Evolutionary conservation across 352 stramenopile genomes (phyloP), one percentile per base, ranked within the genome.

Genomic region (Phytophthora brassicae): DNA sequence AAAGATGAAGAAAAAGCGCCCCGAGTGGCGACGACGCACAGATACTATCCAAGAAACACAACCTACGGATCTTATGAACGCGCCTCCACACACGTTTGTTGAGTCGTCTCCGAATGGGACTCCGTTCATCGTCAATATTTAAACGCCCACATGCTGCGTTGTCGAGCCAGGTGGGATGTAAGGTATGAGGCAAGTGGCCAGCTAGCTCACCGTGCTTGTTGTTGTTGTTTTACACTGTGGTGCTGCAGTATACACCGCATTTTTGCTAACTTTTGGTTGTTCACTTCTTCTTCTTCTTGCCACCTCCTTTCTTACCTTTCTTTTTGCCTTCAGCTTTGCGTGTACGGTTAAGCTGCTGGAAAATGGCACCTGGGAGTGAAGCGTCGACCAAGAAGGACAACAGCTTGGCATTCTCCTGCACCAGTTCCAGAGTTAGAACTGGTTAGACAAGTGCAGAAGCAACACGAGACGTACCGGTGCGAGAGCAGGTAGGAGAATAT

Each of bases 311-410:
- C 60, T 92, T 91, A 33, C 80, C 77, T 54, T 89, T 91, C 72
- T 92, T 90, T 62, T 90, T 94, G 41, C 75, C 64, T 20, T 92
- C 85, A 43, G 74, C 72, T 43, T 90, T 90, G 16, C 79, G 70
- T 11, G 81, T 70, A 23, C 82, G 81, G 58, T 94, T 89, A 9
- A 94, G 73, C 46, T 84, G 70, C n/a, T 68, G 57, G 33, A 94
- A 94, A 8, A 94, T 44, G 17, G 90, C 78, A 7, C 69, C 70
- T 3, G 83, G 85, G 17, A 92, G 71, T 17, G 83, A 90, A 8
- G 85, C 69, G 20, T 94, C 85, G 2, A 94, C 85, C 59, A 87
- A 72, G 58, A 94, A 94, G 2, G 75, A 89, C 46, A 79, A 61
- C 24, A 92, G 48, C 60, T 90, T 90, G 31, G 54, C 36, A 50